Evolutionary conservation across 495 filamentous ascomycete genomes (phyloP), one percentile per base, ranked within the genome.

Genomic region (Neurospora sp.): DNA sequence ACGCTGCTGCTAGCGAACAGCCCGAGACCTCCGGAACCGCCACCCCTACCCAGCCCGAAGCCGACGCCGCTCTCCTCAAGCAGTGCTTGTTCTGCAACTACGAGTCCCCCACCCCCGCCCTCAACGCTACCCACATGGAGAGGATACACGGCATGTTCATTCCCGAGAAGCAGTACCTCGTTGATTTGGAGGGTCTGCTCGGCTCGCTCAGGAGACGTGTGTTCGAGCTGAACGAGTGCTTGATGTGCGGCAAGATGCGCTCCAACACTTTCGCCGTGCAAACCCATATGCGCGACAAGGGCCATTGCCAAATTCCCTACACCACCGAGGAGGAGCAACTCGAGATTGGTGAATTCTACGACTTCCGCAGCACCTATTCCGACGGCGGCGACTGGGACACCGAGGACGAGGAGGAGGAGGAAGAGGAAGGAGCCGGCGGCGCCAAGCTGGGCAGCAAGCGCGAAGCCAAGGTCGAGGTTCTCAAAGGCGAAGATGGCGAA

Each of bases 331-430:
- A 92, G 41, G 94, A 99, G 78, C 93, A 97, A 83, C 86, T 99
- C 20, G 94, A 96, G 72, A 91, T 99, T 74, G 96, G 96, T n/a
- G 92, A 98, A 66, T 98, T 93, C 84, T 99, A 98, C 84, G 96
- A 99, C 80, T 99, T 99, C 88, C 86, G 91, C 72, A 91, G 91
- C 82, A 96, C 96, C 4, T 99, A 99, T 81, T 94, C 93, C 0
- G 96, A 98, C 78, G 84, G 46, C 11, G 76, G 77, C 6, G 74
- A 49, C 1, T 73, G 97, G 78, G 93, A 92, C 1, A 96, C 97
- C 78, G 84, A 82, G 12, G 89, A 89, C 70, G 85, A 86, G 5
- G 91, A 90, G 14, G 89, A 90, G 40, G 87, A 90, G 10, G 86
- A 88, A 70, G 81, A 79, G n/a, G 81, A 83, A 37, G 82, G 82